phyloP scores from a whole-genome alignment of 116 monocot genomes.

The Phalaenopsis hybrid region DNA sequence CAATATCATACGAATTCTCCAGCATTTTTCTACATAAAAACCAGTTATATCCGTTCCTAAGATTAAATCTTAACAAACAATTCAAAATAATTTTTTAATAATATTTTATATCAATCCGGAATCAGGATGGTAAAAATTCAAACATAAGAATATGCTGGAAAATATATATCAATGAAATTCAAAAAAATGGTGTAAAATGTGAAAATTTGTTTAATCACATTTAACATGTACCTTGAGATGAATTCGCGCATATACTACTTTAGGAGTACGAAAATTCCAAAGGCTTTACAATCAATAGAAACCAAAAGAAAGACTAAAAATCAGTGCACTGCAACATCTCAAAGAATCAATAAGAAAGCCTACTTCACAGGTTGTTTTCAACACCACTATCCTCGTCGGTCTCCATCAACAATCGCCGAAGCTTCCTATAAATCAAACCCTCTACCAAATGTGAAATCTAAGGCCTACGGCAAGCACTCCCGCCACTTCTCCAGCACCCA shows the following conservation, averaged over 20 bases:
- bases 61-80: background rate
- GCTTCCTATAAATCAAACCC: no score
- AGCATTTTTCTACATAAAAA: background rate
- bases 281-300: no score
- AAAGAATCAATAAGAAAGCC: no score
- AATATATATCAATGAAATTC: background rate
- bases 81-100: background rate
- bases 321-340: no score
- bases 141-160: background rate
- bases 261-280: no score
- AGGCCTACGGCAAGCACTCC: no score
- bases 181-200: background rate
- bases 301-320: no score
- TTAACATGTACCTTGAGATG: background rate
- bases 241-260: background rate
- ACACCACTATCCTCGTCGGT: no score
- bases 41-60: background rate
- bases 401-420: no score
- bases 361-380: no score
- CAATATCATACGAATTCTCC: background rate
- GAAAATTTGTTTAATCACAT: background rate
- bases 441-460: no score
- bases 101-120: background rate
- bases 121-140: background rate
- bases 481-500: no score